Percentiles rank a stretch among this genome's conserved stretches.
Evolutionary conservation across 441 rosid species (phyloP).

Genomic region (Jatropha podagrica): DNA sequence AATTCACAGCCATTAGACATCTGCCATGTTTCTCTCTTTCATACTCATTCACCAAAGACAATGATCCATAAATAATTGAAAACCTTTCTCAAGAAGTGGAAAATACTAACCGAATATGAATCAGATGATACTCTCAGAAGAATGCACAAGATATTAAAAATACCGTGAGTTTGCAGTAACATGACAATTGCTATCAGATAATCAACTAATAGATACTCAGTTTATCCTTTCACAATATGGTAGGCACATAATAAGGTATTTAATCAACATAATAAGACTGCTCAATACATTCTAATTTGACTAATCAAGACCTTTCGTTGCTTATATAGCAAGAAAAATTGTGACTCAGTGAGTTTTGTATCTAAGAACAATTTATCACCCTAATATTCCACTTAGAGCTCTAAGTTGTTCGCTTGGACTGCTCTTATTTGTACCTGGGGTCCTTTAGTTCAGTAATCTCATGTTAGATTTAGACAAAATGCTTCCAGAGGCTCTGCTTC

Average conservation of each 20-base stretch:
- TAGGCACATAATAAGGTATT: background rate
- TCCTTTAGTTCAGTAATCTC: background rate
- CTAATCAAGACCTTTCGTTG: background rate
- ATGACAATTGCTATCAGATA: background rate
- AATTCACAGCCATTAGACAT: conserved; percentile 28
- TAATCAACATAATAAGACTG: background rate
- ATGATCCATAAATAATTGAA: background rate
- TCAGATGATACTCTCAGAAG: background rate
- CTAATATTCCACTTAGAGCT: background rate
- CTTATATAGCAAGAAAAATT: background rate
- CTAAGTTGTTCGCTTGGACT: background rate
- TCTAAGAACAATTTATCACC: background rate
- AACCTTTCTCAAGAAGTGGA: background rate
- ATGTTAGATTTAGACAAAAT: background rate
- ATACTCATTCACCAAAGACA: conserved; percentile 13
- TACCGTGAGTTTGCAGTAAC: background rate
- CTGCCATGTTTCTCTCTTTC: conserved; percentile 21
- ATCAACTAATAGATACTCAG: background rate
- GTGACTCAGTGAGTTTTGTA: background rate
- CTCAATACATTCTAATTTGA: background rate
- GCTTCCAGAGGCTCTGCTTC: background rate
- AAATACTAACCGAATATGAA: background rate
- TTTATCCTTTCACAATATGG: background rate
- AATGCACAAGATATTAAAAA: background rate
- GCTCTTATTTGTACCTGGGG: background rate